These are phyloP conservation scores for Entomortierella chlamydospora DNA, from an alignment of 192 early-diverging fungal species.

Conservation along the genomic window DNA sequence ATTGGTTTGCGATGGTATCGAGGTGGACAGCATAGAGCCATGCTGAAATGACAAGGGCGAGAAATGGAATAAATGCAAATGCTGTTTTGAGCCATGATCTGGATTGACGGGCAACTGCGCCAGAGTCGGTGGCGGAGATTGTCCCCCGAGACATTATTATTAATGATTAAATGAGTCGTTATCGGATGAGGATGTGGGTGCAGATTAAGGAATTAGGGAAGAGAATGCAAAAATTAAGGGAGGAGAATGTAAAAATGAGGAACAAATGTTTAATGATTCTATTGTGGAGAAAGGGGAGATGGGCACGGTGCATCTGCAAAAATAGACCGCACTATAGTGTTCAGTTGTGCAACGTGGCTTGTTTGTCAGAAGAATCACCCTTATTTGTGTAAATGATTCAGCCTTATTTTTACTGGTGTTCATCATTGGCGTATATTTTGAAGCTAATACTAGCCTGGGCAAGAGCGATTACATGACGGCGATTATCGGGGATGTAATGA, in stretches of 20 bases:
- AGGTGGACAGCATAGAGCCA: constrained; percentile 52
- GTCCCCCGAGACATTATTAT: constrained; percentile 20
- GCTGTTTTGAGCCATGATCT: constrained; percentile 46
- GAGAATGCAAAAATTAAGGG: background rate
- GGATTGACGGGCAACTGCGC: background rate
- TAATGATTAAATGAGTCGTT: background rate
- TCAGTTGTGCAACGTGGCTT: no score
- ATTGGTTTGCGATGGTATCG: constrained; percentile 38
- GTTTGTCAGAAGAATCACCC: no score
- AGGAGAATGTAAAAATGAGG: background rate
- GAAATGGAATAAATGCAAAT: constrained; percentile 44
- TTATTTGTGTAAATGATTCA: no score
- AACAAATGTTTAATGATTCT: no score
- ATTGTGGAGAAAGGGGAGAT: no score
- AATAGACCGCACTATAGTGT: no score
- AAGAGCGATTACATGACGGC: no score
- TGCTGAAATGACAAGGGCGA: constrained; percentile 28
- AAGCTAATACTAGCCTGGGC: no score
- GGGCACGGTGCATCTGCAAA: no score
- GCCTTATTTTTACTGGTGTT: no score
- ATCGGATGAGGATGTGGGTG: background rate
- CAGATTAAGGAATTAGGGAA: background rate
- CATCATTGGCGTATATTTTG: no score
- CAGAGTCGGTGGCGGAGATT: constrained; percentile 7
- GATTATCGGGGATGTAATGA: no score